Conservation (phyloP, 208 protist species). For the Acanthamoeba lenticulata region DNA sequence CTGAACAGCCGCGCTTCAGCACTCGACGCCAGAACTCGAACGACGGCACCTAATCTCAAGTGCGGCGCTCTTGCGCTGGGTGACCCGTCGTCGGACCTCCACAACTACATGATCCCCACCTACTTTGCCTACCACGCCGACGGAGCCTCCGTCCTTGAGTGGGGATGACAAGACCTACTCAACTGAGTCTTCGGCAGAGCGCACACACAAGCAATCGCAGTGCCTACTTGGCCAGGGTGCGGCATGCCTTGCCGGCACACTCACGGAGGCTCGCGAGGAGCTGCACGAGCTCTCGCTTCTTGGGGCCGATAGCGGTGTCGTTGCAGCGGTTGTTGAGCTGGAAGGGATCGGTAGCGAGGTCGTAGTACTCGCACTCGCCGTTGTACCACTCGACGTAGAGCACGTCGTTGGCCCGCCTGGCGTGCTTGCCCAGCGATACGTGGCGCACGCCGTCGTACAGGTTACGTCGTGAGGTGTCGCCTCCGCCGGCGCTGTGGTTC, state of each 20-base stretch:
- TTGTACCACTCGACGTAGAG: slow-evolving; percentile 23
- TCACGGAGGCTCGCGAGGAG: background rate
- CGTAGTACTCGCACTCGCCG: background rate
- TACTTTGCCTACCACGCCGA: too few species aligned
- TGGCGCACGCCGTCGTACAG: background rate
- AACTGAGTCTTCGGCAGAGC: too few species aligned
- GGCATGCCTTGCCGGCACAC: background rate
- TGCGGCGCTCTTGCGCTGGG: too few species aligned
- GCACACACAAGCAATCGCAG: too few species aligned
- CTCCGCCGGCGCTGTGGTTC: background rate
- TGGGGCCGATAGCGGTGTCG: background rate
- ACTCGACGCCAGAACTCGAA: too few species aligned
- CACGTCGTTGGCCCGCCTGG: background rate
- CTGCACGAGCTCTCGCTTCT: background rate
- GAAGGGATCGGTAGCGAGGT: background rate
- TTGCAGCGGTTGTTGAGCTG: background rate
- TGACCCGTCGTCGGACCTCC: too few species aligned
- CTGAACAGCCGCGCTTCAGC: too few species aligned
- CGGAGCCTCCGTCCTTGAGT: too few species aligned
- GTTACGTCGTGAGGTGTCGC: background rate
- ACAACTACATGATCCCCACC: too few species aligned
- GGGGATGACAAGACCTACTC: too few species aligned
- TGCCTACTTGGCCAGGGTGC: background rate
- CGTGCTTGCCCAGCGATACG: background rate
- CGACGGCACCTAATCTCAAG: too few species aligned